Percentiles rank a stretch among this genome's conserved stretches.
Conservation (phyloP, 2,329 filamentous ascomycete genomes). For the Fusarium pseudonygamai region DNA sequence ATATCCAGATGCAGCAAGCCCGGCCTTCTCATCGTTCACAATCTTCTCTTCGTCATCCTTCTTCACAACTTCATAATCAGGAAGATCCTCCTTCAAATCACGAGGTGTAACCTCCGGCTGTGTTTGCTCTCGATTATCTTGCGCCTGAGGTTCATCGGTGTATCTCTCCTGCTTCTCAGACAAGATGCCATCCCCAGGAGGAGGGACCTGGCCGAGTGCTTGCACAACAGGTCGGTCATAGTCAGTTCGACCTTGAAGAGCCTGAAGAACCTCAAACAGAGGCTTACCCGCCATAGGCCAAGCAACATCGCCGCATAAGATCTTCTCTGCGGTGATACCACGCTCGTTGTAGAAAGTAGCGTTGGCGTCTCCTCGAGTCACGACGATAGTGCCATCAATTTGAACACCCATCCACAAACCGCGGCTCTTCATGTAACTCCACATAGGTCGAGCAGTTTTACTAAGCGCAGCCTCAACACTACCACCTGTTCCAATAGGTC, state of each 20-base stretch:
- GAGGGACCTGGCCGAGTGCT: constrained; percentile 37
- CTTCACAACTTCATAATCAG: constrained; percentile 25
- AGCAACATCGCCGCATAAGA: constrained; percentile 50
- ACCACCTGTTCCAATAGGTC: constrained; percentile 67
- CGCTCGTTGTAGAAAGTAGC: constrained; percentile 76
- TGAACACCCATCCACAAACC: constrained; percentile 83
- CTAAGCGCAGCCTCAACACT: constrained; percentile 56
- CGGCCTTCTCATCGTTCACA: constrained; percentile 42
- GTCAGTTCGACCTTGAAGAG: constrained; percentile 48
- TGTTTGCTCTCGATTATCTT: background rate
- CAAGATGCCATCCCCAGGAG: constrained; percentile 30
- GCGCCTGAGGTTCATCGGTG: constrained; percentile 7
- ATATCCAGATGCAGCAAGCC: constrained; percentile 38
- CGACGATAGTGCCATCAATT: constrained; percentile 81
- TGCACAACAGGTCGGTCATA: constrained; percentile 43
- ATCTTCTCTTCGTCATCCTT: constrained; percentile 16
- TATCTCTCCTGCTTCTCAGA: constrained; percentile 46
- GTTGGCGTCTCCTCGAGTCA: constrained; percentile 81
- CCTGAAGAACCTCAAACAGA: constrained; percentile 52
- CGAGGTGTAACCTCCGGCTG: background rate
- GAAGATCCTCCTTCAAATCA: constrained; percentile 31
- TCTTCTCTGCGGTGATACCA: constrained; percentile 49
- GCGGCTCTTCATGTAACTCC: constrained; percentile 83
- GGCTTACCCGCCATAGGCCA: constrained; percentile 53
- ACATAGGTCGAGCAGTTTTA: constrained; percentile 66